phyloP scores from a whole-genome alignment of 163 green algal genomes.

The Prototheca wickerhamii region DNA sequence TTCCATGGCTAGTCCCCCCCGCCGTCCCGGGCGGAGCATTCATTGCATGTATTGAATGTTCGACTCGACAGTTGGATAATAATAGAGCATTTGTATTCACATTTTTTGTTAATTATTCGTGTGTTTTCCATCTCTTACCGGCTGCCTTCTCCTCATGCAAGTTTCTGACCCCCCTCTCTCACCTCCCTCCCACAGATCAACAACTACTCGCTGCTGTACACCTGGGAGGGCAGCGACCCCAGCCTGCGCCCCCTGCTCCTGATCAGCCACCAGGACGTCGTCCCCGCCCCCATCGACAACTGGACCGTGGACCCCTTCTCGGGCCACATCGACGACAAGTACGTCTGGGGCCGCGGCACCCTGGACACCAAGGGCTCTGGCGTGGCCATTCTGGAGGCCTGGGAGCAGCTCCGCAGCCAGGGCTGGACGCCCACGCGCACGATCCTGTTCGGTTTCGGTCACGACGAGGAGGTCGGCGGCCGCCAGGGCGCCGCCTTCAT shows the following conservation, averaged over 20 bases:
- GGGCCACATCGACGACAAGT: constrained; percentile 31
- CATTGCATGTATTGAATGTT: too few species aligned
- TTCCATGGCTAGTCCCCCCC: too few species aligned
- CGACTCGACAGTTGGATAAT: too few species aligned
- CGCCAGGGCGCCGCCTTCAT: constrained; percentile 2
- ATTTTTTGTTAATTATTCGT: too few species aligned
- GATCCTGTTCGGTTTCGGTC: constrained; percentile 55
- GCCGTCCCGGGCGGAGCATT: too few species aligned
- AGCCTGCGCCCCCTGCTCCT: constrained; percentile 36
- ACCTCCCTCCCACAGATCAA: constrained; percentile 16
- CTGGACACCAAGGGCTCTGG: constrained; percentile 56
- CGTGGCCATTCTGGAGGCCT: constrained; percentile 50
- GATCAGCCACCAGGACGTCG: constrained; percentile 49
- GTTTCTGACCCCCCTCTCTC: too few species aligned
- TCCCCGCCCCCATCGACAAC: constrained; percentile 27
- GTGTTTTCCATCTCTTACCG: too few species aligned
- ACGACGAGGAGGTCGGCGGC: constrained; percentile 53
- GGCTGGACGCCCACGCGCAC: constrained; percentile 43
- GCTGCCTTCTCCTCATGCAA: too few species aligned
- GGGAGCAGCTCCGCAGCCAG: constrained; percentile 32
- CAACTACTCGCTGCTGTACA: constrained; percentile 36
- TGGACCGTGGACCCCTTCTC: constrained; percentile 45
- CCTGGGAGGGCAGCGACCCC: constrained; percentile 32
- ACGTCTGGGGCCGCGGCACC: constrained; percentile 56
- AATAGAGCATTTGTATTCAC: too few species aligned